Conservation (phyloP, 2,329 filamentous ascomycete genomes). For the Cytospora piceae region DNA sequence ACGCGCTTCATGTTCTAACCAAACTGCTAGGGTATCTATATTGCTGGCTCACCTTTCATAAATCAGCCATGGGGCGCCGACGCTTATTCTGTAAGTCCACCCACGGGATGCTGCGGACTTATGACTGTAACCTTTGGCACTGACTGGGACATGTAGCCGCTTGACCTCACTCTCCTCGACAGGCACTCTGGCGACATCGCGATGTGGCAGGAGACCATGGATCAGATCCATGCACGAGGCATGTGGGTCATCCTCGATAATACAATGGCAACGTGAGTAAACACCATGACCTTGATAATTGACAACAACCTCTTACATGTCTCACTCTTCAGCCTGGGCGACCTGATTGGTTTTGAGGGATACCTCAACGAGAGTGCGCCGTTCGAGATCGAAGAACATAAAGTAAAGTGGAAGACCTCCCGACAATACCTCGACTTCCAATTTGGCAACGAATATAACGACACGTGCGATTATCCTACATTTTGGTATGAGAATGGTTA, state of each 20-base stretch:
- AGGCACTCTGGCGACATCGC: conserved; percentile 63
- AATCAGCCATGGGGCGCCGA: conserved; percentile 68
- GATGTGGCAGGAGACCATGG: conserved; percentile 59
- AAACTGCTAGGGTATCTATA: conserved; percentile 54
- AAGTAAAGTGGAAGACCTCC: conserved; percentile 57
- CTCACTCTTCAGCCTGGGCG: conserved; percentile 49
- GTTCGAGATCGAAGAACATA: conserved; percentile 58
- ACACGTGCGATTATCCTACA: conserved; percentile 58
- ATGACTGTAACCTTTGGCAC: not conserved
- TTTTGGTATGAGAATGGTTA: conserved; percentile 64
- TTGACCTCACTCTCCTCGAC: conserved; percentile 67
- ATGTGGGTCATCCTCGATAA: conserved; percentile 72
- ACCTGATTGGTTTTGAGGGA: conserved; percentile 64
- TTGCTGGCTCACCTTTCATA: conserved; percentile 66
- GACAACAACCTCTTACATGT: conserved; percentile 14
- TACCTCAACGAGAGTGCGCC: conserved; percentile 62
- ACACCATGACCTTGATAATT: not conserved
- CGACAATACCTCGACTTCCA: conserved; percentile 61
- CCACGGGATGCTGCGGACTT: not conserved
- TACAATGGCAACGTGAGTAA: conserved; percentile 58
- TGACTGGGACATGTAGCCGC: conserved; percentile 39
- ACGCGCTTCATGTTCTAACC: conserved; percentile 6
- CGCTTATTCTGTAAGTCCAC: conserved; percentile 53
- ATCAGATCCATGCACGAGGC: conserved; percentile 61
- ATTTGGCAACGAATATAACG: conserved; percentile 55